Percentiles rank a stretch among this genome's conserved stretches.
Evolutionary conservation across 305 asterid species (phyloP).

Genomic region (Caryopteris hybrid): DNA sequence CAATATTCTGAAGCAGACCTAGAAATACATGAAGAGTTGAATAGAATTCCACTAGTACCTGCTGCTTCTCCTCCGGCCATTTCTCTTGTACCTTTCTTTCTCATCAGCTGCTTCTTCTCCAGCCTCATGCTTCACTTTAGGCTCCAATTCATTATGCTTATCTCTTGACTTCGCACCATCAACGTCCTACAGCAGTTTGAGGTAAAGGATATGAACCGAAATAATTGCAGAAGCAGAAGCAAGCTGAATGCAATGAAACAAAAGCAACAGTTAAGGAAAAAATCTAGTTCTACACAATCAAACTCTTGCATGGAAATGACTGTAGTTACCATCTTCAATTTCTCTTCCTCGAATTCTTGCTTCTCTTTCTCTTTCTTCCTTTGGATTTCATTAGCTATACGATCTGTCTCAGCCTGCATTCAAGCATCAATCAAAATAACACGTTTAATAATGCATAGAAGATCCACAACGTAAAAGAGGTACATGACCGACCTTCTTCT

Average conservation of each 20-base stretch:
- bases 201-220: conserved; percentile 98
- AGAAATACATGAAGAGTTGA: neutral
- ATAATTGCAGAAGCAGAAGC: conserved; percentile 97
- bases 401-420: conserved; percentile 83
- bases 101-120: conserved; percentile 38
- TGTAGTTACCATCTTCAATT: conserved; percentile 57
- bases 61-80: conserved; percentile 47
- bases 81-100: conserved; percentile 50
- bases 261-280: conserved; percentile 46
- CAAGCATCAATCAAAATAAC: neutral
- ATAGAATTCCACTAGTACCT: conserved; percentile 40
- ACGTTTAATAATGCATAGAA: neutral
- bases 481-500: conserved; percentile 58
- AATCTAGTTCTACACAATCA: conserved; percentile 24
- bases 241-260: conserved; percentile 78
- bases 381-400: conserved; percentile 64
- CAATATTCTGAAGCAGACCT: neutral
- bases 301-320: conserved; percentile 53
- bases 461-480: conserved; percentile 1
- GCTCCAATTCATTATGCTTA: conserved; percentile 37
- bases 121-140: conserved; percentile 36
- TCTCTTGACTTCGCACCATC: conserved; percentile 43
- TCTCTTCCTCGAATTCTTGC: conserved; percentile 64
- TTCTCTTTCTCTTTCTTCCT: conserved; percentile 77
- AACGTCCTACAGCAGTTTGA: conserved; percentile 97